Conservation (phyloP, 345 rosid species). For the Eutrema japonicum region DNA sequence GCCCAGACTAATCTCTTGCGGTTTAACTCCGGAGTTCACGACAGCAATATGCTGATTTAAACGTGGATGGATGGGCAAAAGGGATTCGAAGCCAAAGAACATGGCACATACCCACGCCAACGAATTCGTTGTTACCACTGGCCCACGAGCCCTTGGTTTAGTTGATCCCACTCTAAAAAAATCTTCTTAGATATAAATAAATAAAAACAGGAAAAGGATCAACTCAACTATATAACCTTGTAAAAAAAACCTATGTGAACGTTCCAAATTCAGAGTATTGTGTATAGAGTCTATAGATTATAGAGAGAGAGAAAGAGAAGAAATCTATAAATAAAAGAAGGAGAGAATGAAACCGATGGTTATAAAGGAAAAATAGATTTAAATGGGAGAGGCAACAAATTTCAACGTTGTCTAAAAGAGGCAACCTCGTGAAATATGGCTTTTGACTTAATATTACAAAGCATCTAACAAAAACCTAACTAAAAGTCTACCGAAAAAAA, state of each 20-base stretch:
- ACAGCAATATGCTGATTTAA: too few species aligned
- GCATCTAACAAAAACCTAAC: constrained; percentile 15
- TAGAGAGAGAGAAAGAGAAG: not conserved
- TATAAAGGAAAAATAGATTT: constrained; percentile 49
- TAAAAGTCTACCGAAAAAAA: not conserved
- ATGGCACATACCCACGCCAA: too few species aligned
- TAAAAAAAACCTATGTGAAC: not conserved
- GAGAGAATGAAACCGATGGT: constrained; percentile 49
- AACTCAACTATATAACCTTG: not conserved
- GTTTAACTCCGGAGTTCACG: too few species aligned
- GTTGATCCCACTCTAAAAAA: not conserved
- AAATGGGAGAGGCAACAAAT: constrained; percentile 43
- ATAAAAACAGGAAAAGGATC: not conserved
- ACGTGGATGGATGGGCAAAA: too few species aligned
- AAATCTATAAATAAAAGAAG: constrained; percentile 7
- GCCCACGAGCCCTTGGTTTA: too few species aligned
- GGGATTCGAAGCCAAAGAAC: too few species aligned
- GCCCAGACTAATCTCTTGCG: too few species aligned
- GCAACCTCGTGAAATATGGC: constrained; percentile 53
- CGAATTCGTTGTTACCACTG: too few species aligned
- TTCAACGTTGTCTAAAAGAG: constrained; percentile 51
- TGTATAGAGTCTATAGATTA: not conserved
- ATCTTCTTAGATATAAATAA: not conserved
- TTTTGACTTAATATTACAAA: constrained; percentile 46
- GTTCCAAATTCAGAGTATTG: constrained; percentile 7